These are phyloP conservation scores for Puccinia novopanici DNA, from an alignment of 1,284 basidiomycete genomes.

Conservation along the genomic window DNA sequence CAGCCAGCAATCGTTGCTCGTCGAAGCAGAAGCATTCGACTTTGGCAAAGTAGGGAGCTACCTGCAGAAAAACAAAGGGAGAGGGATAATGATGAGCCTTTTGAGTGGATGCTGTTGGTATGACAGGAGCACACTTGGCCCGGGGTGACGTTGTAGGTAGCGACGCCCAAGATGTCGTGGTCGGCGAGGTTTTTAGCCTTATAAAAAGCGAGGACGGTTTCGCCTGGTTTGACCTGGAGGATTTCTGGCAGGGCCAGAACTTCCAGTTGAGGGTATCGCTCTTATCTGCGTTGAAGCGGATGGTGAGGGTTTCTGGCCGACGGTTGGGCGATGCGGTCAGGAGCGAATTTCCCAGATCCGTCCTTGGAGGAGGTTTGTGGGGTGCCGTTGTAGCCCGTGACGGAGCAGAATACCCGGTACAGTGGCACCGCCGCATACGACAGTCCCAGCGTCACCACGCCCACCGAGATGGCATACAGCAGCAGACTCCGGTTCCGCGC, in stretches of 20 bases:
- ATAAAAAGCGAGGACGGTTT: conserved; percentile 96
- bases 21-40: conserved; percentile 99
- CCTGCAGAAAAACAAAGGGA: conserved; percentile 62
- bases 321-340: conserved; percentile 69
- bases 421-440: conserved; percentile 96
- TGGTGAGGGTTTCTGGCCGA: conserved; percentile 69
- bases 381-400: conserved; percentile 93
- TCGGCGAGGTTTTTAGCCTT: conserved; percentile 83
- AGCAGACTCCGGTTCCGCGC: conserved; percentile 69
- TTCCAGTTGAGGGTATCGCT: conserved; percentile 88
- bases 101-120: too few relatives aligned
- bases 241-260: conserved; percentile 87
- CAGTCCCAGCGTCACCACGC: conserved; percentile 75
- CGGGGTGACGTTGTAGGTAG: conserved; percentile 95
- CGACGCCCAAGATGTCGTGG: conserved; percentile 93
- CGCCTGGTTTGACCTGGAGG: conserved; percentile 89
- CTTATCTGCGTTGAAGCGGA: conserved; percentile 91
- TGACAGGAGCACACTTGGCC: conserved; percentile 69
- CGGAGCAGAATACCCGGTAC: conserved; percentile 95
- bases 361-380: conserved; percentile 68
- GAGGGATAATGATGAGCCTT: too few relatives aligned
- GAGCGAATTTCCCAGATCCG: conserved; percentile 52
- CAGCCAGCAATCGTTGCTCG: conserved; percentile 90
- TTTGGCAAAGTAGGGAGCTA: conserved; percentile 98
- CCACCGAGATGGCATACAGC: conserved; percentile 77